phyloP scores from a whole-genome alignment of 1,139 yeast species.

The Pneumocystis murina region DNA sequence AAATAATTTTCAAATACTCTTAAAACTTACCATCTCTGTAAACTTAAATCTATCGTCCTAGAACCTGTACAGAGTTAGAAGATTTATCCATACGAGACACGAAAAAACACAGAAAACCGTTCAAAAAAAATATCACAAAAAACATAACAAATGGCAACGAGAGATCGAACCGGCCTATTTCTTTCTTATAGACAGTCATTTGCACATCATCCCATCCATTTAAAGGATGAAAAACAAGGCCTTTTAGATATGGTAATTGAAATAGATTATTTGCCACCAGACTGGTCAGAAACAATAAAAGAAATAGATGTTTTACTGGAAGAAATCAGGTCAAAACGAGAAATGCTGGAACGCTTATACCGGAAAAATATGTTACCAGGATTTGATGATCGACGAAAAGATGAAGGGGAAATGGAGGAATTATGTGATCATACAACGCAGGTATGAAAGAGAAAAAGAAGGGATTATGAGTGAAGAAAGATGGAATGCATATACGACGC shows the following conservation, averaged over 20 bases:
- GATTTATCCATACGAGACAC: background rate
- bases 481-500: background rate
- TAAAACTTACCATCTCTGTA: constrained; percentile 1
- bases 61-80: no score
- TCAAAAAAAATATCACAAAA: background rate
- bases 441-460: background rate
- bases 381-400: constrained; percentile 56
- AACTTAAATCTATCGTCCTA: no score
- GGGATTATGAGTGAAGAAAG: no score
- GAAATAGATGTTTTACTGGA: constrained; percentile 52
- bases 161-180: constrained; percentile 32
- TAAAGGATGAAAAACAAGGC: constrained; percentile 45
- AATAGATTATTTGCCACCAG: constrained; percentile 48
- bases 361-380: constrained; percentile 76
- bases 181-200: constrained; percentile 31
- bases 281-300: constrained; percentile 56
- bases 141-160: constrained; percentile 11
- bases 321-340: constrained; percentile 36
- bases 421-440: constrained; percentile 55
- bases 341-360: constrained; percentile 51
- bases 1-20: no score
- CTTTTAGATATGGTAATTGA: constrained; percentile 39
- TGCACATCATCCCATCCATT: constrained; percentile 20
- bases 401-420: constrained; percentile 48
- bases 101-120: background rate